These are phyloP conservation scores for Ogataea sp. DNA, from an alignment of 805 yeast species.

Conservation along the genomic window DNA sequence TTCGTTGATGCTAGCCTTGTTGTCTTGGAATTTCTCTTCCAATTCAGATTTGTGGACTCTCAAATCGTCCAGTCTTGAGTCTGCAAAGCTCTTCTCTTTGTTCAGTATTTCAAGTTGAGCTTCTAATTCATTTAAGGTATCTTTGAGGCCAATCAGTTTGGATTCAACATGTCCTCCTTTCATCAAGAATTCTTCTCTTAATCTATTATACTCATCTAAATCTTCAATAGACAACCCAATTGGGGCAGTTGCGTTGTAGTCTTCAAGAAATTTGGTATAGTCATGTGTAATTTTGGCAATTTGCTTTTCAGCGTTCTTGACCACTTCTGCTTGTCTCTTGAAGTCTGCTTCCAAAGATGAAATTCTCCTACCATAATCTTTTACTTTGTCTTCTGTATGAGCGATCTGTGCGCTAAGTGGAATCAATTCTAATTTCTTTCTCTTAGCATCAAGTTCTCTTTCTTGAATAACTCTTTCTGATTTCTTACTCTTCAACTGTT, in stretches of 20 bases:
- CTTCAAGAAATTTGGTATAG: constrained; percentile 10
- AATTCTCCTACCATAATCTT: constrained; percentile 37
- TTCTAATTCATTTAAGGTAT: constrained; percentile 25
- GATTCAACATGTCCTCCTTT: constrained; percentile 50
- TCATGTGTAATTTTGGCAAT: constrained; percentile 26
- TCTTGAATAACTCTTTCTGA: constrained; percentile 28
- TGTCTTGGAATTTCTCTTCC: constrained; percentile 19
- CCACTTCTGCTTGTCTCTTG: constrained; percentile 38
- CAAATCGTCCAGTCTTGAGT: constrained; percentile 27
- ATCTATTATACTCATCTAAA: constrained; percentile 44
- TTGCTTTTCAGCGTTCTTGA: constrained; percentile 36
- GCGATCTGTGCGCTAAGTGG: constrained; percentile 55
- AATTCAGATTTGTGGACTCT: constrained; percentile 23
- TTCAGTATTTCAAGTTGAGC: constrained; percentile 29
- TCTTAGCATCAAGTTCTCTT: constrained; percentile 34
- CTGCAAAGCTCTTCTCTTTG: constrained; percentile 27
- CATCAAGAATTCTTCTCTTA: constrained; percentile 50
- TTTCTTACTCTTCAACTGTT: constrained; percentile 33
- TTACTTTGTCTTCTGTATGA: constrained; percentile 38
- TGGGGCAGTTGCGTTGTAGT: constrained; percentile 3
- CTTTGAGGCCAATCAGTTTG: constrained; percentile 38
- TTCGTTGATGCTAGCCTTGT: constrained; percentile 17
- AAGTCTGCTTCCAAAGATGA: constrained; percentile 44
- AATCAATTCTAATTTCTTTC: constrained; percentile 39
- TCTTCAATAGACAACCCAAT: constrained; percentile 37